Evolutionary conservation across 805 yeast species (phyloP), one percentile per base, ranked within the genome.

Genomic region (Yamadazyma olivae): DNA sequence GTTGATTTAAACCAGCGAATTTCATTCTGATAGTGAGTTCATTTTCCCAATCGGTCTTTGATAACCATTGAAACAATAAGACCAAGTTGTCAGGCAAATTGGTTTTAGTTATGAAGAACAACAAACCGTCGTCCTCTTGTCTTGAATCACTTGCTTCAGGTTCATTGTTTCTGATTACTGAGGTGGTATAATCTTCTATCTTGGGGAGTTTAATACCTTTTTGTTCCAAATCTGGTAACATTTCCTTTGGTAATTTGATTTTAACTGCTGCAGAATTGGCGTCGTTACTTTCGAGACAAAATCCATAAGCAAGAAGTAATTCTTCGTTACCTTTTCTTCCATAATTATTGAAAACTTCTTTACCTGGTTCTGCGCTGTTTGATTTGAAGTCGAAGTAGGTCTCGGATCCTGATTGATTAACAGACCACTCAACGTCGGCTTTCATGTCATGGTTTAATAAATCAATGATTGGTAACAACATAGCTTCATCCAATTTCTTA

Each of bases 281-380:
- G 7, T 62, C 61, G 46, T 83, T 84, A 31, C 73, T 59, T 13
- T 70, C 71, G 2, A 79, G 32, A 7, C 79, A 72, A 57, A 90
- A 90, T 0, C 97, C 97, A 55, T 90, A 90, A 0, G 83, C 89
- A 46, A 89, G 60, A 5, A 90, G 57, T 18, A 89, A 57, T 45
- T 87, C 95, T 44, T 85, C 95, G 51, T 88, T 89, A 0, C 93
- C 83, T 56, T 88, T 89, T 36, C 84, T 78, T 2, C 96, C 97
- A 57, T 90, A 89, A 57, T 86, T 85, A 54, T 89, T 89, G 59
- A 60, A 85, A 1, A 90, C 43, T 52, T 87, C 83, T 2, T 59
- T 54, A 2, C 74, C 74, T 3, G 39, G 32, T n/a, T 47, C 33
- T 20, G 6, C 38, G 3, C 64, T 55, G 14, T 65, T 61, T 0